These are phyloP conservation scores for Heterobasidion occidentale DNA, from an alignment of 1,284 basidiomycete species.

Conservation along the genomic window DNA sequence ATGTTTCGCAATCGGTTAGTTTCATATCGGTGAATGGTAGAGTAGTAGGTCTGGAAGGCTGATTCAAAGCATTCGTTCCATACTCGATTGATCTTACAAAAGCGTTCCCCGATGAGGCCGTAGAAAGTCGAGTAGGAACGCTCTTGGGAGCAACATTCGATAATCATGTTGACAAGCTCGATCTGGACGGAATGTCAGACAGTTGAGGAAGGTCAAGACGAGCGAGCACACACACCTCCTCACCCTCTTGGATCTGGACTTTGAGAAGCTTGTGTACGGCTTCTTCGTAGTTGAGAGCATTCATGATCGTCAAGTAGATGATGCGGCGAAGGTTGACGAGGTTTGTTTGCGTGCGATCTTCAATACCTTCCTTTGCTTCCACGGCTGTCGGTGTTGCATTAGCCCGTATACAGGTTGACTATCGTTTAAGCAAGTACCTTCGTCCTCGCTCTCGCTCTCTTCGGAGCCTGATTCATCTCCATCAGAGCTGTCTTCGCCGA, in stretches of 20 bases:
- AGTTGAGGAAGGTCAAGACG: background rate
- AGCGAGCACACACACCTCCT: slow-evolving; percentile 59
- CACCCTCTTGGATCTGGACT: slow-evolving; percentile 84
- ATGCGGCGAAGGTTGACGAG: slow-evolving; percentile 90
- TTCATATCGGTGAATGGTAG: slow-evolving; percentile 97
- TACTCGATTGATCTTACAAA: slow-evolving; percentile 90
- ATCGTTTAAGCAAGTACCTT: slow-evolving; percentile 25
- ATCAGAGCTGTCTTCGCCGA: slow-evolving; percentile 79
- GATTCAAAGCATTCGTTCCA: slow-evolving; percentile 90
- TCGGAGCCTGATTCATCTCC: slow-evolving; percentile 54
- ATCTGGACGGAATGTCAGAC: slow-evolving; percentile 41
- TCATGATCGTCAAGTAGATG: slow-evolving; percentile 99
- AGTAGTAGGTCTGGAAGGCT: slow-evolving; percentile 89
- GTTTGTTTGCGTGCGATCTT: slow-evolving; percentile 94
- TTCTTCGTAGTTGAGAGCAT: slow-evolving; percentile 96
- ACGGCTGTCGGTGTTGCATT: slow-evolving; percentile 30
- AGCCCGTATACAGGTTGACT: slow-evolving; percentile 8
- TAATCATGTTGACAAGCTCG: slow-evolving; percentile 96
- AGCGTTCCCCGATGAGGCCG: slow-evolving; percentile 91
- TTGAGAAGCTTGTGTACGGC: slow-evolving; percentile 97
- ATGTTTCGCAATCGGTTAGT: slow-evolving; percentile 98
- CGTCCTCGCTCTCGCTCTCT: slow-evolving; percentile 51
- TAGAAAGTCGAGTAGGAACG: slow-evolving; percentile 96
- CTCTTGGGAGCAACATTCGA: slow-evolving; percentile 99
- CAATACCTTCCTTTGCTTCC: slow-evolving; percentile 80